Conservation (phyloP, 352 stramenopile species). For the Blastocystis sp. region DNA sequence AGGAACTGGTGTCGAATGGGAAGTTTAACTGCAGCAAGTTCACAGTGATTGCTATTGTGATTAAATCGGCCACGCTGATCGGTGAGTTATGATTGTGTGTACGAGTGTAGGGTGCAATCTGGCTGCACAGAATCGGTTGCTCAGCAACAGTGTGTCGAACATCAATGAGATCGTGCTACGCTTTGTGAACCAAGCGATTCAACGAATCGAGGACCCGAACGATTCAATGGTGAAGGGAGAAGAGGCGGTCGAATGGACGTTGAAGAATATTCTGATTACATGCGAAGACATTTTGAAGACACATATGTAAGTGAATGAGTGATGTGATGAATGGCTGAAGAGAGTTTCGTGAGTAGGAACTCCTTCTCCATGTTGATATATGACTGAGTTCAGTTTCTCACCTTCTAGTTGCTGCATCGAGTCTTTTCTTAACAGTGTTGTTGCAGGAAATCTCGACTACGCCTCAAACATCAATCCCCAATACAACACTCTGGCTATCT, state of each 20-base stretch:
- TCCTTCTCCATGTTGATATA: background rate
- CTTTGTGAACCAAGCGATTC: background rate
- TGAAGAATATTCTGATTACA: constrained; percentile 46
- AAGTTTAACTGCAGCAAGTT: constrained; percentile 37
- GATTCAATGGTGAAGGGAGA: background rate
- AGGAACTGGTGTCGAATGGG: constrained; percentile 23
- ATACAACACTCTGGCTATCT: background rate
- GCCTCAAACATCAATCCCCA: constrained; percentile 11
- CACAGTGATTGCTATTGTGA: constrained; percentile 34
- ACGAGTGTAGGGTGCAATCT: background rate
- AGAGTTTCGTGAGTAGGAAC: background rate
- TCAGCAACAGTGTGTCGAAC: constrained; percentile 45
- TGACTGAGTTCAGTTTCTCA: background rate
- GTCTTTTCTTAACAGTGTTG: background rate
- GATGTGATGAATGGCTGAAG: background rate
- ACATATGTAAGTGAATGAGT: background rate
- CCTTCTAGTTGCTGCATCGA: constrained; percentile 42
- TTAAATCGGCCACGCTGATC: constrained; percentile 32
- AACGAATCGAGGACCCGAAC: constrained; percentile 1
- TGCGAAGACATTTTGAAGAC: constrained; percentile 41
- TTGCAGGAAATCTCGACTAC: background rate
- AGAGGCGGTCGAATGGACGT: background rate
- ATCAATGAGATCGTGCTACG: constrained; percentile 38
- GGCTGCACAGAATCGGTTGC: constrained; percentile 29
- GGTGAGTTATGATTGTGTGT: background rate